Conservation (phyloP, 73 alveolate species). For the Symbiodinium pilosum region DNA sequence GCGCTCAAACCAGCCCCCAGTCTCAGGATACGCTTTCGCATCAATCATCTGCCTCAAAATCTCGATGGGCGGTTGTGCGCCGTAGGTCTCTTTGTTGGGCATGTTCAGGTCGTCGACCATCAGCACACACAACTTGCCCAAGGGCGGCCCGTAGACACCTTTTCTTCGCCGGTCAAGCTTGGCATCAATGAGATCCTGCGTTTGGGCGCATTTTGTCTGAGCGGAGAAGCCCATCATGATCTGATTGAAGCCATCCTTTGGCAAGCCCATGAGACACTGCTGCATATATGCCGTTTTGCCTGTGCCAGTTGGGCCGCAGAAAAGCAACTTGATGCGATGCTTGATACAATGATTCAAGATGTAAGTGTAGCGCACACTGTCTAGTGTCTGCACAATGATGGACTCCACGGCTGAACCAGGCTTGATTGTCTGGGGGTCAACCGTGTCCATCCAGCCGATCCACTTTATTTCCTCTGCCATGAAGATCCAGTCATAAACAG, state of each 20-base stretch:
- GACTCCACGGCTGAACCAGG: slow-evolving; percentile 98
- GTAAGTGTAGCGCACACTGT: slow-evolving; percentile 98
- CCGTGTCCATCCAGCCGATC: slow-evolving; percentile 98
- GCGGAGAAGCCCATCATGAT: slow-evolving; percentile 99
- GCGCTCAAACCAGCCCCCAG: slow-evolving; percentile 99
- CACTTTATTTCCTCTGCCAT: slow-evolving; percentile 98
- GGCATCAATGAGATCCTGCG: slow-evolving; percentile 98
- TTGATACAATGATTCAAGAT: slow-evolving; percentile 97
- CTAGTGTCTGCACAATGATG: slow-evolving; percentile 99
- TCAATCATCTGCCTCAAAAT: slow-evolving; percentile 99
- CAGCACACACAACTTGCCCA: slow-evolving; percentile 97
- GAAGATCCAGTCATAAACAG: slow-evolving; percentile 99
- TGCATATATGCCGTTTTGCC: slow-evolving; percentile 97
- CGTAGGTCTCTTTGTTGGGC: slow-evolving; percentile 99
- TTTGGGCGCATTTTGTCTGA: slow-evolving; percentile 98
- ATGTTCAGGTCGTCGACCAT: slow-evolving; percentile 99
- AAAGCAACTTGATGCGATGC: slow-evolving; percentile 98
- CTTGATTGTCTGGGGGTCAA: slow-evolving; percentile 95
- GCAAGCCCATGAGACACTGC: slow-evolving; percentile 93
- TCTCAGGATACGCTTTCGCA: slow-evolving; percentile 90
- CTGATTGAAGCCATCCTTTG: slow-evolving; percentile 98
- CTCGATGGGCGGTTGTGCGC: slow-evolving; percentile 99
- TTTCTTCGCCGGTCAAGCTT: slow-evolving; percentile 97
- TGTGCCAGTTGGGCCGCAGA: slow-evolving; percentile 99
- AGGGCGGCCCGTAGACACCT: slow-evolving; percentile 98